Percentiles rank a stretch among this genome's conserved stretches.
These are phyloP conservation scores for Sclerotiophoma versabilis DNA, from an alignment of 2,329 filamentous ascomycete genomes.

Conservation along the genomic window DNA sequence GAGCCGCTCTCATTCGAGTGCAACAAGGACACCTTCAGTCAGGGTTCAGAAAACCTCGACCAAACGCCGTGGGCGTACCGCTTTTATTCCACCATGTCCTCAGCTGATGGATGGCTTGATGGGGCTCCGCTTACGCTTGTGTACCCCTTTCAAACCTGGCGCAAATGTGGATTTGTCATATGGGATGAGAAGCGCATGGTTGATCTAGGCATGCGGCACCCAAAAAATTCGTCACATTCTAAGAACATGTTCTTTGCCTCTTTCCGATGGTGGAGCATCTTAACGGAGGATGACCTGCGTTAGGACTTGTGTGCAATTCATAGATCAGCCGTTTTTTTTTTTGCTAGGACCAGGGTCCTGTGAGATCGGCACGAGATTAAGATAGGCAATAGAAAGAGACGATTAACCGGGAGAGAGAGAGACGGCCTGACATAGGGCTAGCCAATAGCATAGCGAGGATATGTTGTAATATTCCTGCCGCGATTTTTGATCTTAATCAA, in stretches of 20 bases:
- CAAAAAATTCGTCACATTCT: not conserved
- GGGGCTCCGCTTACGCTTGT: not conserved
- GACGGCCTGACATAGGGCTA: not conserved
- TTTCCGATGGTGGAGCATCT: constrained; percentile 12
- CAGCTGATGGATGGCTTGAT: constrained; percentile 2
- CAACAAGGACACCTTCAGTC: constrained; percentile 11
- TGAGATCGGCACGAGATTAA: not conserved
- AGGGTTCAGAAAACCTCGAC: constrained; percentile 13
- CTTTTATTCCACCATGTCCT: constrained; percentile 6
- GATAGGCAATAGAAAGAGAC: not conserved
- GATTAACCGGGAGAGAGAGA: not conserved
- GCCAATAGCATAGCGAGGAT: constrained; percentile 1
- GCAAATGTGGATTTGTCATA: constrained; percentile 18
- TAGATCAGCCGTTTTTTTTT: not conserved
- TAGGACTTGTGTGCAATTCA: constrained; percentile 1
- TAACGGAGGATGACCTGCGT: constrained; percentile 8
- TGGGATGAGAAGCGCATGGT: constrained; percentile 20
- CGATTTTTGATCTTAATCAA: not conserved
- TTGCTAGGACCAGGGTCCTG: not conserved
- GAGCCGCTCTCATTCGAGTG: constrained; percentile 7
- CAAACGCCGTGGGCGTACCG: not conserved
- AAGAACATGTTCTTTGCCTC: constrained; percentile 5
- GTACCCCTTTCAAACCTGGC: constrained; percentile 8
- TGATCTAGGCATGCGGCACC: constrained; percentile 15
- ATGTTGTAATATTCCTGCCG: not conserved